These are phyloP conservation scores for Diaporthe longicolla DNA, from an alignment of 2,329 filamentous ascomycete genomes.

Conservation along the genomic window DNA sequence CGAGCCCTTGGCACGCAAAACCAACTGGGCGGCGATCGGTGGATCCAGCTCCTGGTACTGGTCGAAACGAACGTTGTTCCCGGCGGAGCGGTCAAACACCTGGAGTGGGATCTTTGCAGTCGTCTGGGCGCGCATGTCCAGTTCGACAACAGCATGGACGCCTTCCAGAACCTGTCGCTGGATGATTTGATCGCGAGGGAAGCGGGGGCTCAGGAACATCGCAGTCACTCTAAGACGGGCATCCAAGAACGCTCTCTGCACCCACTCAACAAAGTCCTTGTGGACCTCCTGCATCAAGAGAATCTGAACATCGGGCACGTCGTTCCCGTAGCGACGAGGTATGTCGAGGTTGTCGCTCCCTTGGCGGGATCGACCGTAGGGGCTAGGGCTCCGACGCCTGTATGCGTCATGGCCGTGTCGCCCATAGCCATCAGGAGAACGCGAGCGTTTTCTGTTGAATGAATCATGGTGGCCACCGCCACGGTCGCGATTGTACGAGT, in stretches of 20 bases:
- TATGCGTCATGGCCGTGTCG: slow-evolving; percentile 66
- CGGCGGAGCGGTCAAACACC: slow-evolving; percentile 85
- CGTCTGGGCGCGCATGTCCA: slow-evolving; percentile 78
- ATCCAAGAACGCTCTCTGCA: slow-evolving; percentile 81
- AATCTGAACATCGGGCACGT: slow-evolving; percentile 92
- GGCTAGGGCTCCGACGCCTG: slow-evolving; percentile 79
- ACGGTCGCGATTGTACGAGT: slow-evolving; percentile 66
- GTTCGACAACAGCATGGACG: slow-evolving; percentile 85
- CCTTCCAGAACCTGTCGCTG: slow-evolving; percentile 90
- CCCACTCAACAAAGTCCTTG: slow-evolving; percentile 85
- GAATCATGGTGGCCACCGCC: slow-evolving; percentile 59
- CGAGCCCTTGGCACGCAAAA: slow-evolving; percentile 75
- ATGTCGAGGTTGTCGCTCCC: slow-evolving; percentile 77
- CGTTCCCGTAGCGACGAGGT: slow-evolving; percentile 78
- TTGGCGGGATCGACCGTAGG: slow-evolving; percentile 64
- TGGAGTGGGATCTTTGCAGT: slow-evolving; percentile 84
- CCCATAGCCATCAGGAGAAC: slow-evolving; percentile 71
- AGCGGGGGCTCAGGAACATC: slow-evolving; percentile 82
- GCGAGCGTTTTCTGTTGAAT: slow-evolving; percentile 68
- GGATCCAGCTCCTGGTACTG: slow-evolving; percentile 90
- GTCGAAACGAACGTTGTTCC: slow-evolving; percentile 86
- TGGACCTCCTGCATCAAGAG: slow-evolving; percentile 84
- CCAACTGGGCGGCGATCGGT: slow-evolving; percentile 82
- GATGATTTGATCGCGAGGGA: slow-evolving; percentile 84
- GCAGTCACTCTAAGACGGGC: slow-evolving; percentile 82